Evolutionary conservation across 352 stramenopile genomes (phyloP).

Genomic region (Globisporangium okanoganense): DNA sequence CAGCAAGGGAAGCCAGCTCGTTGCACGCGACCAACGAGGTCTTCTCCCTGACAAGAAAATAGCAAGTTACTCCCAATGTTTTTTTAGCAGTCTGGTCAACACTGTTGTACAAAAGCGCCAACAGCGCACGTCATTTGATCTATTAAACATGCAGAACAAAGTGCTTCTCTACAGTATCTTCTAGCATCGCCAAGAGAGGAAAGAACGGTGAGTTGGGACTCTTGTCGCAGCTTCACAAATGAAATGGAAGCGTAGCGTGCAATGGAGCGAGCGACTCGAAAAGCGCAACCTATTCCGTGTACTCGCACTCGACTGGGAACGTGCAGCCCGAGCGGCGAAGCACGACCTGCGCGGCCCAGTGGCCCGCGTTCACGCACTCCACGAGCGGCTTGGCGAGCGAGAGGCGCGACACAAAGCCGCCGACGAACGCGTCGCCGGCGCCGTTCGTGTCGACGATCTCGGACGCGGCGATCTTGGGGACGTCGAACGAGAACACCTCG

Average conservation of each 20-base stretch:
- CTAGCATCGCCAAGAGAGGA: constrained; percentile 9
- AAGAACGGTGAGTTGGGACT: constrained; percentile 25
- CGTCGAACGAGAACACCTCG: constrained; percentile 90
- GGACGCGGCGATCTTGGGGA: constrained; percentile 82
- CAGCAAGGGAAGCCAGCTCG: no score
- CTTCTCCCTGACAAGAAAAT: no score
- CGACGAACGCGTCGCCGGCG: constrained; percentile 98
- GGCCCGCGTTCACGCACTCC: constrained; percentile 95
- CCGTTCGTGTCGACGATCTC: constrained; percentile 99
- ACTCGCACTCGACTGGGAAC: constrained; percentile 91
- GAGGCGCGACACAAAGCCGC: constrained; percentile 96
- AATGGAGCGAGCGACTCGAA: not conserved
- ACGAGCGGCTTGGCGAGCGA: constrained; percentile 80
- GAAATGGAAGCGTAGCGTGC: not conserved
- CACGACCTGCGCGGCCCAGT: constrained; percentile 96
- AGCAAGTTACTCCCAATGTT: no score
- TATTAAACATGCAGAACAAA: no score
- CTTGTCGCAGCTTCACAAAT: constrained; percentile 4
- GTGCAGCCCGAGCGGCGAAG: constrained; percentile 97
- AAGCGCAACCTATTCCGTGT: constrained; percentile 57
- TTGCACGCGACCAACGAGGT: no score
- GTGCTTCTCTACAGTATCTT: not conserved
- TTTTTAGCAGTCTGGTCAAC: no score
- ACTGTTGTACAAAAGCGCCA: no score
- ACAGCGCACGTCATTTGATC: no score